Conservation (phyloP, 257 asterid genomes). For the Sherardia arvensis region DNA sequence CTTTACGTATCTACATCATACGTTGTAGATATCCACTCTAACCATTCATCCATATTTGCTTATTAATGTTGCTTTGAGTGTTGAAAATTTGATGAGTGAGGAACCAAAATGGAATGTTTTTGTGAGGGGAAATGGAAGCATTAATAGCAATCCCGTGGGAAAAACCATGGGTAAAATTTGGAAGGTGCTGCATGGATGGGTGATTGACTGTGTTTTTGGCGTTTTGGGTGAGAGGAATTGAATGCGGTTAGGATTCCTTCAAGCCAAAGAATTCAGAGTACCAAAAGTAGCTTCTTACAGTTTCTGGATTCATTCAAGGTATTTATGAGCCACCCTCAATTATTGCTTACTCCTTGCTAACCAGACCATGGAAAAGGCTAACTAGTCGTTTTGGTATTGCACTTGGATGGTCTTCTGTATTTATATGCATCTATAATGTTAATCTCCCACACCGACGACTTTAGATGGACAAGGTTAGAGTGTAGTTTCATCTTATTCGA, state of each 20-base stretch:
- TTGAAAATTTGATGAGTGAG: not conserved
- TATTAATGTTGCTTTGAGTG: too few relatives aligned
- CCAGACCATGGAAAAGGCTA: not conserved
- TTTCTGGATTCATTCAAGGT: constrained; percentile 34
- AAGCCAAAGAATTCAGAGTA: constrained; percentile 25
- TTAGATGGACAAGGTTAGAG: too few relatives aligned
- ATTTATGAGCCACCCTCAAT: constrained; percentile 29
- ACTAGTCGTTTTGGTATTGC: not conserved
- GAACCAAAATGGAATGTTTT: not conserved
- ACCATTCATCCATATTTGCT: too few relatives aligned
- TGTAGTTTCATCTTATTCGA: too few relatives aligned
- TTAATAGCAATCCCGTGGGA: not conserved
- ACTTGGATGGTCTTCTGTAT: not conserved
- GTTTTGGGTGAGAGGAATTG: constrained; percentile 24
- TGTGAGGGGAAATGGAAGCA: not conserved
- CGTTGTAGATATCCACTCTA: too few relatives aligned
- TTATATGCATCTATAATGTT: not conserved
- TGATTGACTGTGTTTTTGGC: not conserved
- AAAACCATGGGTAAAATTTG: constrained; percentile 10
- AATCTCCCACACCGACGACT: not conserved
- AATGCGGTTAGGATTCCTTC: constrained; percentile 36
- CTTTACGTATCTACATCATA: too few relatives aligned
- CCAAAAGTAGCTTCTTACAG: constrained; percentile 18
- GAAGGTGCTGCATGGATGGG: constrained; percentile 6
- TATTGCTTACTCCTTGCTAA: constrained; percentile 15